Evolutionary conservation across 768 basidiomycete species (phyloP).

Genomic region (Phlegmacium glaucopus): DNA sequence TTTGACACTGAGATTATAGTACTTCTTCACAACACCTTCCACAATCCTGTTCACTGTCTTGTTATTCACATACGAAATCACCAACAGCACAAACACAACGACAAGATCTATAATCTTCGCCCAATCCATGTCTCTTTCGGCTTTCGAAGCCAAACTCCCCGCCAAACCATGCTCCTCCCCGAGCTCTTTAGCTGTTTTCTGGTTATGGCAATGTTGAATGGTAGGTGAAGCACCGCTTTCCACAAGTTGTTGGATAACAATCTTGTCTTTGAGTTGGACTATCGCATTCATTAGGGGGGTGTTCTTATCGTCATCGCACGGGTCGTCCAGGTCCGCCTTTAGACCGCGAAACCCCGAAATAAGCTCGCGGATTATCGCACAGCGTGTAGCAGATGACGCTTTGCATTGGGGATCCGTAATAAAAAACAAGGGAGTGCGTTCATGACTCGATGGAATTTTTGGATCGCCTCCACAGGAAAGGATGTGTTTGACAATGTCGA

Average conservation of each 20-base stretch:
- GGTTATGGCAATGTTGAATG: neutral
- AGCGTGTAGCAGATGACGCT: neutral
- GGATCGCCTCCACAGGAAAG: slow-evolving; percentile 2
- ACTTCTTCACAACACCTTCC: slow-evolving; percentile 11
- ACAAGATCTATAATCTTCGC: slow-evolving; percentile 17
- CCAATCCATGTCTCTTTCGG: neutral
- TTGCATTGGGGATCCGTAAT: neutral
- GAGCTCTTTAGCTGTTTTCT: slow-evolving; percentile 1
- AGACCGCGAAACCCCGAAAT: neutral
- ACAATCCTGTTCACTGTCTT: slow-evolving; percentile 6
- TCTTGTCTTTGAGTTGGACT: slow-evolving; percentile 2
- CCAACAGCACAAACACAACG: slow-evolving; percentile 13
- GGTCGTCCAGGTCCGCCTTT: slow-evolving; percentile 2
- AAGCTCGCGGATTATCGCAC: slow-evolving; percentile 6
- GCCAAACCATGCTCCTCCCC: slow-evolving; percentile 5
- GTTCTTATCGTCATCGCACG: slow-evolving; percentile 7
- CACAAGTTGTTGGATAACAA: slow-evolving; percentile 6
- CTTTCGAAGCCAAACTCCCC: neutral
- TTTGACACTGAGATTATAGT: slow-evolving; percentile 6
- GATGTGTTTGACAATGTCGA: slow-evolving; percentile 8
- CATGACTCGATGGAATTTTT: neutral
- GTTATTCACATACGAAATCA: slow-evolving; percentile 15
- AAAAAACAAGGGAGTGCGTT: slow-evolving; percentile 7
- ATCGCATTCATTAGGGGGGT: slow-evolving; percentile 10
- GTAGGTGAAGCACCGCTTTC: slow-evolving; percentile 1